A percentile compares a stretch with the other conserved stretches of the same genome.
phyloP scores from a whole-genome alignment of 345 rosid species.

The Dipteronia sinensis region DNA sequence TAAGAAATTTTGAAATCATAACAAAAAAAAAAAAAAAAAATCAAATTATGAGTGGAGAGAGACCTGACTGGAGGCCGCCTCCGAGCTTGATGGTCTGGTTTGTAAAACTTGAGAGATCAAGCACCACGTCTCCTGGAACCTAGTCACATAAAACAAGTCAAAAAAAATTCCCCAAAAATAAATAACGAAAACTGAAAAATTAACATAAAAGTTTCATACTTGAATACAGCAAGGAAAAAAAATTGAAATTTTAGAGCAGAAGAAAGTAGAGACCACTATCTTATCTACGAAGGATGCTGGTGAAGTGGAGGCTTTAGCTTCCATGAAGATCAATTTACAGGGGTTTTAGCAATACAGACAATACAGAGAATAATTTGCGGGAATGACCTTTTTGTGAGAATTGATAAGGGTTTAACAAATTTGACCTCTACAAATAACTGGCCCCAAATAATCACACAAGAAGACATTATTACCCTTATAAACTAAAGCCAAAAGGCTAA shows the following conservation, averaged over 20 bases:
- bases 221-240: background rate
- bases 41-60: background rate
- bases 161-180: background rate
- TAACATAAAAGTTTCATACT: background rate
- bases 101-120: conserved; percentile 68
- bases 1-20: background rate
- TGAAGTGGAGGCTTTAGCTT: conserved; percentile 28
- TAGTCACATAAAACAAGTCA: conserved; percentile 7
- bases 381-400: too few relatives aligned
- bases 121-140: conserved; percentile 88
- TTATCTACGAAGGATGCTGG: conserved; percentile 52
- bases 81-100: conserved; percentile 88
- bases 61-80: conserved; percentile 90
- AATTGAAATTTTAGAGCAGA: background rate
- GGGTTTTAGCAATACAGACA: background rate
- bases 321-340: conserved; percentile 35
- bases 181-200: background rate
- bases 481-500: too few relatives aligned
- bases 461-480: conserved; percentile 3
- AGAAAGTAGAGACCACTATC: conserved; percentile 44
- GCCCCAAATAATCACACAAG: background rate
- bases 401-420: background rate
- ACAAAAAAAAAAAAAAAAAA: background rate
- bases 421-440: too few relatives aligned
- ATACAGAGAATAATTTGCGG: background rate